Evolutionary conservation across 768 basidiomycete species (phyloP).

Genomic region (Auricularia cornea): DNA sequence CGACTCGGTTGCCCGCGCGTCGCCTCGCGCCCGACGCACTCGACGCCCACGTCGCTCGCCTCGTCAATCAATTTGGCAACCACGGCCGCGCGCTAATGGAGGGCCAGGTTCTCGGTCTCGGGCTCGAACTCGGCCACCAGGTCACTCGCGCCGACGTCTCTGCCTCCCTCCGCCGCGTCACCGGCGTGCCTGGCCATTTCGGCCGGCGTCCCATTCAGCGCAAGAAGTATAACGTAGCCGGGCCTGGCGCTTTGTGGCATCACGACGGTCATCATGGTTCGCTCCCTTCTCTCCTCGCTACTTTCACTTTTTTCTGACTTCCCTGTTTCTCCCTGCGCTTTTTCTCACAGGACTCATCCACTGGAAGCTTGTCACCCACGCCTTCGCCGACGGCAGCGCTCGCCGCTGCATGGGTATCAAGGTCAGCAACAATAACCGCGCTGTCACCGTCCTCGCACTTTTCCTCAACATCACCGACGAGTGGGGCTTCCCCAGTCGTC

Average conservation of each 20-base stretch:
- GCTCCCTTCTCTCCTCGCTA: slow-evolving; percentile 6
- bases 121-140: too few species aligned
- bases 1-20: too few species aligned
- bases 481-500: slow-evolving; percentile 23
- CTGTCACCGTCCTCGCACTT: slow-evolving; percentile 26
- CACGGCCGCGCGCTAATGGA: too few species aligned
- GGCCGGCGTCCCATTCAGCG: slow-evolving; percentile 3
- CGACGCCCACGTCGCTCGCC: too few species aligned
- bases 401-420: slow-evolving; percentile 12
- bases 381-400: slow-evolving; percentile 14
- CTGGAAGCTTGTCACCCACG: slow-evolving; percentile 18
- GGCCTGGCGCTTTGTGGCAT: slow-evolving; percentile 16
- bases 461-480: slow-evolving; percentile 17
- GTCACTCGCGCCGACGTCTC: neutral
- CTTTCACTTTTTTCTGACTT: slow-evolving; percentile 6
- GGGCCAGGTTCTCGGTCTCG: too few species aligned
- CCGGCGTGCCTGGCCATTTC: neutral
- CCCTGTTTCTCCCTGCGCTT: slow-evolving; percentile 18
- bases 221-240: slow-evolving; percentile 10
- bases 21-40: too few species aligned
- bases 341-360: slow-evolving; percentile 9
- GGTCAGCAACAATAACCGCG: slow-evolving; percentile 32
- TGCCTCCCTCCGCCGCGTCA: neutral
- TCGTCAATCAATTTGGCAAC: too few species aligned
- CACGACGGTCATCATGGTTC: slow-evolving; percentile 17